A percentile compares a stretch with the other conserved stretches of the same genome.
Conservation (phyloP, 441 rosid genomes). For the Jatropha multifida region DNA sequence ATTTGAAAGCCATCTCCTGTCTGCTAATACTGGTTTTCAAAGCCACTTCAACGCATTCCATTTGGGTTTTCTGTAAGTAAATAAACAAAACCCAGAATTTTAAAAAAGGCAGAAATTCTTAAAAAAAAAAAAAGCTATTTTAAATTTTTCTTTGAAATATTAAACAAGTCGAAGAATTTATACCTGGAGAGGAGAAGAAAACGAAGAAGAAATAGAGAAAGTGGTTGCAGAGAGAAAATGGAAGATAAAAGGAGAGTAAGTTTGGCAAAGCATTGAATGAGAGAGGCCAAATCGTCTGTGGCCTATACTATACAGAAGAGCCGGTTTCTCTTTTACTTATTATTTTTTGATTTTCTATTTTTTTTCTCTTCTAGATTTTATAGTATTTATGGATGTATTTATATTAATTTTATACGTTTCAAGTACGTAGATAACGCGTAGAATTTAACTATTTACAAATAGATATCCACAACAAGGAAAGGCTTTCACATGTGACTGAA, state of each 20-base stretch:
- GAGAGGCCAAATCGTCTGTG: slow-evolving; percentile 25
- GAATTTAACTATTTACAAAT: background rate
- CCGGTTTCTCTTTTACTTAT: background rate
- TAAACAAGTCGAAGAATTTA: no score
- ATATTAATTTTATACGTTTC: slow-evolving; percentile 14
- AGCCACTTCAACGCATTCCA: slow-evolving; percentile 68
- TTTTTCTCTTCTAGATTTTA: background rate
- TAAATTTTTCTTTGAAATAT: background rate
- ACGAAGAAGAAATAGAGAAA: slow-evolving; percentile 16
- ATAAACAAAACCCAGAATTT: slow-evolving; percentile 18
- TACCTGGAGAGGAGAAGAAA: slow-evolving; percentile 25
- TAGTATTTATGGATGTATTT: background rate
- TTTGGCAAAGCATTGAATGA: slow-evolving; percentile 75
- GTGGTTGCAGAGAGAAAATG: slow-evolving; percentile 27
- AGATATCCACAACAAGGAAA: background rate
- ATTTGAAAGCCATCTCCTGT: slow-evolving; percentile 43
- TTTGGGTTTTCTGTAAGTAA: slow-evolving; percentile 28
- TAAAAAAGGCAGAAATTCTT: background rate
- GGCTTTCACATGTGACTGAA: slow-evolving; percentile 17
- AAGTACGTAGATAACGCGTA: slow-evolving; percentile 16
- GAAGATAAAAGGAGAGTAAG: slow-evolving; percentile 39
- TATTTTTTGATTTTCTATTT: background rate
- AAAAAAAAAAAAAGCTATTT: background rate
- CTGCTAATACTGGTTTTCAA: slow-evolving; percentile 42
- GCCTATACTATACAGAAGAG: slow-evolving; percentile 7